Percentiles rank a stretch among this genome's conserved stretches.
Conservation (phyloP, 495 filamentous ascomycete species). For the Cercophora newfieldiana region DNA sequence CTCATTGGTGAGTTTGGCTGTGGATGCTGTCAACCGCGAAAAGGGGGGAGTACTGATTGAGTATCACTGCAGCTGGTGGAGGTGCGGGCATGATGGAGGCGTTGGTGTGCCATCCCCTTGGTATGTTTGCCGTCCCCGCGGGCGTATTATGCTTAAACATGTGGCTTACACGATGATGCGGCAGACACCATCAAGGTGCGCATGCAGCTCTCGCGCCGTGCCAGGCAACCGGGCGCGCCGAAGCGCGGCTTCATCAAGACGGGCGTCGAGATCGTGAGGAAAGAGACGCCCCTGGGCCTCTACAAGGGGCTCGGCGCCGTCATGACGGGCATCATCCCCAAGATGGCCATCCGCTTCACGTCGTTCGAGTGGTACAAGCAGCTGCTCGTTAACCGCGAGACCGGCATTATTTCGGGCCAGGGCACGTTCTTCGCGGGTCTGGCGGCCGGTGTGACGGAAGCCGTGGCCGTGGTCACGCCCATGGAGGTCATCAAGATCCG, state of each 20-base stretch:
- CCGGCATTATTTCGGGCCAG: conserved; percentile 67
- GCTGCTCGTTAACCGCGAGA: conserved; percentile 64
- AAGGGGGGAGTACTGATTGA: conserved; percentile 16
- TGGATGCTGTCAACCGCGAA: background rate
- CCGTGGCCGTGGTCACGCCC: conserved; percentile 91
- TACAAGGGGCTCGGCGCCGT: conserved; percentile 98
- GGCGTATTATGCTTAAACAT: background rate
- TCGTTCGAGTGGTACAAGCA: conserved; percentile 96
- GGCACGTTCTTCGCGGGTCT: conserved; percentile 90
- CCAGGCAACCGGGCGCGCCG: conserved; percentile 76
- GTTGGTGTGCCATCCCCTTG: conserved; percentile 91
- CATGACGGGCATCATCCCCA: conserved; percentile 93
- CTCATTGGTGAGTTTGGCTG: conserved; percentile 70
- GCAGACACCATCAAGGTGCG: conserved; percentile 97
- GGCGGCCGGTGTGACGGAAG: conserved; percentile 90
- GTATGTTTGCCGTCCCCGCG: conserved; percentile 48
- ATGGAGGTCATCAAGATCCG: conserved; percentile 99
- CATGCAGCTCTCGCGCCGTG: conserved; percentile 94
- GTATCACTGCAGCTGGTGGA: conserved; percentile 71
- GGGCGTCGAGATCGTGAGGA: conserved; percentile 80
- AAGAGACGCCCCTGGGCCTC: conserved; percentile 86
- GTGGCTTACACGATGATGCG: conserved; percentile 10
- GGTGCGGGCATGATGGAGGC: conserved; percentile 99
- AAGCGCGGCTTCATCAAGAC: conserved; percentile 86
- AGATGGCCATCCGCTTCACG: conserved; percentile 99